Base-by-base conservation (phyloP, 805 yeast species). In the Myxozyma vanderwaltii region DNA sequence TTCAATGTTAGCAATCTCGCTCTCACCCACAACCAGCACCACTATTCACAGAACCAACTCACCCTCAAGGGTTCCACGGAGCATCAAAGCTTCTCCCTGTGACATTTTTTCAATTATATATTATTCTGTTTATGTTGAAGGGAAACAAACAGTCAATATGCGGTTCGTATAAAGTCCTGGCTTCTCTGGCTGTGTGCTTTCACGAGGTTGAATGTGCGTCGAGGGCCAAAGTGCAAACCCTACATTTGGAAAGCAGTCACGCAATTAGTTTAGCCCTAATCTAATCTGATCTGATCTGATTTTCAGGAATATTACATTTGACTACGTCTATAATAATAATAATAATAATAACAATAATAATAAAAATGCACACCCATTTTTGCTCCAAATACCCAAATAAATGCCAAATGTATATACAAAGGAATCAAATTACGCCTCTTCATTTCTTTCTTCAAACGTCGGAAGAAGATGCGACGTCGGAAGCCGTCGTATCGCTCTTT, bases 61-160 rank as follows among this genome's bases (percentile, higher is more conserved):
- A 78, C 89, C 97, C 84, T 92, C 97, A 79, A 94, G 88, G 86
- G 98, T 89, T 80, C 98, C 99, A 87, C 98, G 91, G 80, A 94
- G 89, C 81, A 92, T 46, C 61, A 62, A 48, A 59, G 58, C 61
- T 51, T 61, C 67, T 13, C 65, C 48, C 51, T 59, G 51, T 27
- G 68, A 64, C 67, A 63, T 63, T 15, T 23, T 59, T 50, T n/a
- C n/a, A 17, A 43, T 17, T 43, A 43, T 17, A 43, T 10, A 12
- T 27, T 38, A 38, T 38, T 5, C 4, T 38, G 21, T 38, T 33
- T 33, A 10, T 17, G n/a, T 38, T 38, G n/a, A 15, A 17, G 41
- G 41, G 31, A 10, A 17, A 19, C n/a, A 29, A 29, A 17, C 15
- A 26, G 39, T 38, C 5, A 31, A 44, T n/a, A 31, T 13, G 19